A percentile compares a stretch with the other conserved stretches of the same genome.
These are phyloP conservation scores for Ceratobasidium sp. DNA, from an alignment of 1,284 basidiomycete genomes.

Conservation along the genomic window DNA sequence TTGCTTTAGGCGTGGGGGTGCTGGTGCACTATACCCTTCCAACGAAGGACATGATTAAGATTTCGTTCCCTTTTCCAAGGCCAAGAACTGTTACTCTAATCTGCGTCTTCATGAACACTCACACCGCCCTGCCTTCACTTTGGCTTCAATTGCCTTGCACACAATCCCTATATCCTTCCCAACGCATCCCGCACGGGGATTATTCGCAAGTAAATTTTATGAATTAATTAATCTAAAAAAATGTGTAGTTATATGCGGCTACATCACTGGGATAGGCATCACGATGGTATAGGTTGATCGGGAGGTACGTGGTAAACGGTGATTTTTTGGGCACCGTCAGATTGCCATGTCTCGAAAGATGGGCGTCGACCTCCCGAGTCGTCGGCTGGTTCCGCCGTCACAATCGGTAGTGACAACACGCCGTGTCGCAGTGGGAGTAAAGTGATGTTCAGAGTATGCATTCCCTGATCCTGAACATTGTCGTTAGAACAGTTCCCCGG, in stretches of 20 bases:
- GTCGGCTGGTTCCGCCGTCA: constrained; percentile 64
- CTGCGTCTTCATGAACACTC: too few species aligned
- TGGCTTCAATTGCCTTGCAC: too few species aligned
- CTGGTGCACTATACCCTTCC: too few species aligned
- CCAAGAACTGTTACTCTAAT: too few species aligned
- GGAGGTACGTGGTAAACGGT: constrained; percentile 77
- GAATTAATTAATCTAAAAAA: not conserved
- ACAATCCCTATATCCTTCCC: too few species aligned
- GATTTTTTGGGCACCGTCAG: constrained; percentile 75
- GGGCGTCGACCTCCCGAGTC: constrained; percentile 56
- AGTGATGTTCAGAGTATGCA: constrained; percentile 65
- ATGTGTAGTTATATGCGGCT: too few species aligned
- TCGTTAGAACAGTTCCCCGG: not conserved
- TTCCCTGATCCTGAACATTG: constrained; percentile 60
- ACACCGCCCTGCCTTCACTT: too few species aligned
- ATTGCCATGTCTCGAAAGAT: constrained; percentile 68
- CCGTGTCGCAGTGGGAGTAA: constrained; percentile 81
- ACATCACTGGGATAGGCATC: constrained; percentile 52
- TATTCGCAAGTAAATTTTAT: not conserved
- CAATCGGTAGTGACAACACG: constrained; percentile 70
- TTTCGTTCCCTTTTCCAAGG: too few species aligned
- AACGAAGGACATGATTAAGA: too few species aligned
- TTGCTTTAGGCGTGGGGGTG: too few species aligned
- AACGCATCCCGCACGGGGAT: not conserved
- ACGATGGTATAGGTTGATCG: constrained; percentile 77